Conservation (phyloP, 257 asterid genomes). For the Capsicum pubescens region DNA sequence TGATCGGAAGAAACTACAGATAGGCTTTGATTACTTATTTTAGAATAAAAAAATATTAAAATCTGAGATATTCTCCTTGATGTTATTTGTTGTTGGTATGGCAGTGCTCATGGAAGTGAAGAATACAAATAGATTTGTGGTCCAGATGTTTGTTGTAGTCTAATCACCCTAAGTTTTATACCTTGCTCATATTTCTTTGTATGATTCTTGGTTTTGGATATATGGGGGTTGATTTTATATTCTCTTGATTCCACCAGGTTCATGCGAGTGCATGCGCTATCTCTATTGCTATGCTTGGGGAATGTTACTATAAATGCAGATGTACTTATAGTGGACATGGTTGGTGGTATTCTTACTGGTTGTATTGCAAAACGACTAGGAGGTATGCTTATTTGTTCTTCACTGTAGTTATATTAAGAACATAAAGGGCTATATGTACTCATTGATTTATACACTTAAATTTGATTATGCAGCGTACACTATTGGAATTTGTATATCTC, state of each 20-base stretch:
- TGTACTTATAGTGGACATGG: conserved; percentile 87
- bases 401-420: background rate
- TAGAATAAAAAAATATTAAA: background rate
- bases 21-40: background rate
- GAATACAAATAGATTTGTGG: no score
- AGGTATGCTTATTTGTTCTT: conserved; percentile 52
- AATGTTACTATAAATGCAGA: conserved; percentile 77
- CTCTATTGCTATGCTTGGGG: conserved; percentile 84
- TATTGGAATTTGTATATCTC: background rate
- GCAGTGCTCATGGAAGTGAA: no score
- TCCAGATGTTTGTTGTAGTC: no score
- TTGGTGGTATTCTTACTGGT: conserved; percentile 83
- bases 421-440: background rate
- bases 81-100: background rate
- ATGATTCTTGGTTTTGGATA: background rate
- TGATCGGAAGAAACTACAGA: background rate
- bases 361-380: conserved; percentile 95
- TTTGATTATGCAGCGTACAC: background rate
- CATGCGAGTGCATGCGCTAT: conserved; percentile 84
- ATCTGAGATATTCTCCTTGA: background rate
- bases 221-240: background rate
- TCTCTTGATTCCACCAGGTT: conserved; percentile 53
- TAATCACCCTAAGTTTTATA: no score
- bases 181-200: conserved; percentile 10
- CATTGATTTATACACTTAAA: background rate